Evolutionary conservation across 768 basidiomycete species (phyloP).

Genomic region (Hebeloma cylindrosporum): DNA sequence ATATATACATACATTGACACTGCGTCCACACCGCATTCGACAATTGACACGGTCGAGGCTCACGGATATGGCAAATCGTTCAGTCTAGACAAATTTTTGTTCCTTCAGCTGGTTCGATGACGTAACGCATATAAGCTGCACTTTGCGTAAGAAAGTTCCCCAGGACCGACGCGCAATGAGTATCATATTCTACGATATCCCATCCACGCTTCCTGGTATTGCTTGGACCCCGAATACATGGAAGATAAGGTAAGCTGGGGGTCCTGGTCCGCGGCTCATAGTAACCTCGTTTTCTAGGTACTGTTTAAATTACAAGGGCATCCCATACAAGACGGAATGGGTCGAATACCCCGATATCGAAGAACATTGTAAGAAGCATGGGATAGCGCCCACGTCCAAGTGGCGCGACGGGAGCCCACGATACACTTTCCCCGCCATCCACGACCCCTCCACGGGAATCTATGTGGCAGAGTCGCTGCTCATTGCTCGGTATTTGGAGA

Average conservation of each 20-base stretch:
- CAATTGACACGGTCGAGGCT: no score
- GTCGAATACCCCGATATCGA: conserved; percentile 54
- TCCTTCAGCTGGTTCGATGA: no score
- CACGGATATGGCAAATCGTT: no score
- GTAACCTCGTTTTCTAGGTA: conserved; percentile 21
- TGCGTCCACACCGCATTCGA: no score
- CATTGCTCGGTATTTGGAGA: conserved; percentile 54
- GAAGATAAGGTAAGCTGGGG: conserved; percentile 32
- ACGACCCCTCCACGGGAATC: conserved; percentile 42
- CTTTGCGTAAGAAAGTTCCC: no score
- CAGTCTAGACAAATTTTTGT: no score
- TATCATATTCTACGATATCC: conserved; percentile 39
- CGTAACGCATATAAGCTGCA: no score
- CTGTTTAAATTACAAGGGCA: conserved; percentile 35
- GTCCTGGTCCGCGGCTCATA: not conserved
- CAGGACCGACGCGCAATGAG: conserved; percentile 2
- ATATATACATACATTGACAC: no score
- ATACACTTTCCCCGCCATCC: conserved; percentile 52
- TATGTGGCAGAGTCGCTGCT: conserved; percentile 41
- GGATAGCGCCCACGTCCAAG: conserved; percentile 34
- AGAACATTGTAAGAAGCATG: conserved; percentile 31
- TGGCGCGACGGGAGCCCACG: conserved; percentile 30
- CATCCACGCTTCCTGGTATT: conserved; percentile 23
- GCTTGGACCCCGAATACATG: conserved; percentile 38
- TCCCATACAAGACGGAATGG: conserved; percentile 48